Base-by-base conservation (phyloP, 2,329 filamentous ascomycete genomes). In the Fusarium verrucosum region DNA sequence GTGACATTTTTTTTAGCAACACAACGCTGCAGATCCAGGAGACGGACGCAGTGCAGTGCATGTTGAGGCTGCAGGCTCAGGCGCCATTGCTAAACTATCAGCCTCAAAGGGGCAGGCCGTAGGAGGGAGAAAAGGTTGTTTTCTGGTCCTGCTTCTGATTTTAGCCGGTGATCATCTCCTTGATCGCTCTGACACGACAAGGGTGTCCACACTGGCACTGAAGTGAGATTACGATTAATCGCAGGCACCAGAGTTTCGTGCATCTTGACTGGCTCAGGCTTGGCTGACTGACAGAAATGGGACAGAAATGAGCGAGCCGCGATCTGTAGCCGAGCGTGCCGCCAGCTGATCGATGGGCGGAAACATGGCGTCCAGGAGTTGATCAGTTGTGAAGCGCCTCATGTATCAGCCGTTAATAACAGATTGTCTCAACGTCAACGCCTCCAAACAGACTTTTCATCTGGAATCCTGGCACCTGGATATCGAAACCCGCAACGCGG, bases 91-190 rank as follows among this genome's bases (percentile, higher is more conserved):
- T 36, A 42, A 49, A 42, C 44, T 46, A 62, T 68, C 44, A 65
- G 62, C 62, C 60, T 68, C 65, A 62, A 67, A 68, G 50, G 49
- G 65, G 65, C 45, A 65, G 60, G 60, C 58, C 45, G 64, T 25
- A 51, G 42, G 49, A 44, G 50, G 46, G 26, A 41, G 35, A 52
- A 58, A 16, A 50, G 37, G 35, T 52, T 37, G 32, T 40, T 62
- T 64, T 59, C 28, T 46, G 23, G 22, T 35, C n/a, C 16, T 41
- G 22, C 22, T 52, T 35, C 32, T 44, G 38, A 35, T 51, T 68
- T 65, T 61, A 67, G 55, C 41, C 44, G 50, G 50, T 35, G 50
- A 62, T 62, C 57, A 45, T 60, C 54, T 51, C 52, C 42, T 19
- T 50, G 44, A 49, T 62, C 28, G 44, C 13, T 61, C 37, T 60